These are phyloP conservation scores for Neofusicoccum laricinum DNA, from an alignment of 2,329 filamentous ascomycete species.

Conservation along the genomic window DNA sequence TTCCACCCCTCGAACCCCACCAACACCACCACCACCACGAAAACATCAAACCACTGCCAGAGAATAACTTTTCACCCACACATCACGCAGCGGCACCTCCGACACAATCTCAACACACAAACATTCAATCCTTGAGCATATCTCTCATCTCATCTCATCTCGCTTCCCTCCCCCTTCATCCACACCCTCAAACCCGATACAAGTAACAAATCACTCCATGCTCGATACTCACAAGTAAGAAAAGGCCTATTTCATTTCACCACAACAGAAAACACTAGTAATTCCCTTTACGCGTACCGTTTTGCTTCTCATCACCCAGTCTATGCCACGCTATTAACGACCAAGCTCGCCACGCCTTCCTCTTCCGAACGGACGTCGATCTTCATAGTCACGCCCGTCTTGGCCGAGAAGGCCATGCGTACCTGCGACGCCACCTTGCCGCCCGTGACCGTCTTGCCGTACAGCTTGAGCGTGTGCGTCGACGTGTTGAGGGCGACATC, in stretches of 20 bases:
- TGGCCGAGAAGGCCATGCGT: conserved; percentile 90
- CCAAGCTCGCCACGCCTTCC: conserved; percentile 79
- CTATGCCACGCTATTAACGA: conserved; percentile 80
- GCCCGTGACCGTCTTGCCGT: conserved; percentile 90
- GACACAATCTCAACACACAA: neutral
- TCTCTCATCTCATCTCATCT: neutral
- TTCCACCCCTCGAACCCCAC: no score
- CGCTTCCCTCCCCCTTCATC: neutral
- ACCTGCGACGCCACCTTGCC: conserved; percentile 84
- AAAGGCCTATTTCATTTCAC: neutral
- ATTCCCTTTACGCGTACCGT: neutral
- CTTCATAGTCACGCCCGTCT: conserved; percentile 93
- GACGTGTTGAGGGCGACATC: conserved; percentile 85
- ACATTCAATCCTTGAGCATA: neutral
- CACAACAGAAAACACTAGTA: neutral
- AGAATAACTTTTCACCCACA: no score
- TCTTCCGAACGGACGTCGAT: conserved; percentile 90
- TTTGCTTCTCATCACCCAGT: neutral
- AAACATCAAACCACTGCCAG: no score
- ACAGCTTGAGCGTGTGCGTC: conserved; percentile 91
- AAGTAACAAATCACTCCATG: neutral
- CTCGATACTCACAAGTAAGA: neutral
- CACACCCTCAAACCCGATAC: neutral
- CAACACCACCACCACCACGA: no score
- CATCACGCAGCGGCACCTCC: no score